Evolutionary conservation across 2,329 filamentous ascomycete genomes (phyloP).

Genomic region (Alternaria viburni): DNA sequence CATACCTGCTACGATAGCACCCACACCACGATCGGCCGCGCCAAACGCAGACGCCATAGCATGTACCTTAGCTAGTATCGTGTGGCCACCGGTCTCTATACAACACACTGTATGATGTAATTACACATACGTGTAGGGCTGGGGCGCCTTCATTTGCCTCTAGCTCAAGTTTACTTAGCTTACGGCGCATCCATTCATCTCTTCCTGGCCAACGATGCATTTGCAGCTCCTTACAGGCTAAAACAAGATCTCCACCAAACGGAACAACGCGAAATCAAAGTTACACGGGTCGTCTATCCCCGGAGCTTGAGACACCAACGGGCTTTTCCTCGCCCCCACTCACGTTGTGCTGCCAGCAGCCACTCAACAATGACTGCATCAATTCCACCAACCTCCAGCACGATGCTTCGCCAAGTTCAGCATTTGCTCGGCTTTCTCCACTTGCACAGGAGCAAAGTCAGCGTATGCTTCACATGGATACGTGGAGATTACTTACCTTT

Average conservation of each 20-base stretch:
- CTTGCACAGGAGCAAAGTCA: background rate
- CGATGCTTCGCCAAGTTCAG: slow-evolving; percentile 12
- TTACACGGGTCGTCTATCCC: background rate
- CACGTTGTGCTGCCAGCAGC: background rate
- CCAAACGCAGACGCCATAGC: background rate
- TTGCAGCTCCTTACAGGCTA: background rate
- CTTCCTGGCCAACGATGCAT: background rate
- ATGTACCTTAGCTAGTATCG: background rate
- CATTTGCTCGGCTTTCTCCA: slow-evolving; percentile 17
- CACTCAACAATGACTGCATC: background rate
- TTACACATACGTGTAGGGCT: background rate
- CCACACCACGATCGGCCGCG: background rate
- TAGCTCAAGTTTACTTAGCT: background rate
- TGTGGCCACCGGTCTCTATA: background rate
- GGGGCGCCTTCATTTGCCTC: background rate
- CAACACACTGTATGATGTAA: background rate
- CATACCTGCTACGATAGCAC: background rate
- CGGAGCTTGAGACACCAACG: background rate
- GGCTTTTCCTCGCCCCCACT: background rate
- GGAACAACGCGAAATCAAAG: background rate
- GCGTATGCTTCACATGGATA: background rate
- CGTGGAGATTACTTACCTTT: slow-evolving; percentile 3
- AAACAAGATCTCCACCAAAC: background rate
- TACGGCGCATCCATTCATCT: background rate
- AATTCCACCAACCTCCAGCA: background rate